phyloP scores from a whole-genome alignment of 768 basidiomycete genomes.

The Trametes punicea region DNA sequence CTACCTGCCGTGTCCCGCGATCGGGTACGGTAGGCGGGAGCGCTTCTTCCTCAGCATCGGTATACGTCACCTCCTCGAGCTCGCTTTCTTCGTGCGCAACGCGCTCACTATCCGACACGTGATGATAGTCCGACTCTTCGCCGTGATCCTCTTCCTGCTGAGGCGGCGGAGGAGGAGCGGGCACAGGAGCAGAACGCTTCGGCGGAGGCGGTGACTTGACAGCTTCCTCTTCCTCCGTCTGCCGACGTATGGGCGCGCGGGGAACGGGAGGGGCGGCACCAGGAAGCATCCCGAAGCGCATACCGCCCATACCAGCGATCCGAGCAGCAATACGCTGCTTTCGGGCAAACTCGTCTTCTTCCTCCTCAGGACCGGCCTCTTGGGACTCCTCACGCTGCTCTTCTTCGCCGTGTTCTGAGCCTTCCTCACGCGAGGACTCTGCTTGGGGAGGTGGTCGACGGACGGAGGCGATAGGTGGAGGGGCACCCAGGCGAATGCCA shows the following conservation, averaged over 20 bases:
- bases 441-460: slow-evolving; percentile 37
- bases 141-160: slow-evolving; percentile 40
- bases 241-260: slow-evolving; percentile 19
- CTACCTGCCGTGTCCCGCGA: slow-evolving; percentile 36
- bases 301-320: slow-evolving; percentile 53
- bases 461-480: slow-evolving; percentile 44
- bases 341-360: slow-evolving; percentile 61
- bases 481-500: slow-evolving; percentile 77
- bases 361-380: slow-evolving; percentile 35
- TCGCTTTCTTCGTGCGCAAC: slow-evolving; percentile 74
- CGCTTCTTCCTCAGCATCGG: slow-evolving; percentile 44
- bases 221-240: slow-evolving; percentile 11
- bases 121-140: slow-evolving; percentile 35
- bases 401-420: slow-evolving; percentile 25
- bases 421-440: slow-evolving; percentile 11
- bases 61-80: slow-evolving; percentile 60
- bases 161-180: slow-evolving; percentile 22
- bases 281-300: slow-evolving; percentile 56
- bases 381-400: slow-evolving; percentile 26
- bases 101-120: slow-evolving; percentile 51
- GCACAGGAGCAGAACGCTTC: slow-evolving; percentile 18
- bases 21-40: slow-evolving; percentile 53
- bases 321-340: slow-evolving; percentile 52
- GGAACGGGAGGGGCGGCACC: slow-evolving; percentile 24
- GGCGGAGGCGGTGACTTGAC: slow-evolving; percentile 16